phyloP scores from a whole-genome alignment of 306 rosid genomes.

The Oxytropis ochrocephala region DNA sequence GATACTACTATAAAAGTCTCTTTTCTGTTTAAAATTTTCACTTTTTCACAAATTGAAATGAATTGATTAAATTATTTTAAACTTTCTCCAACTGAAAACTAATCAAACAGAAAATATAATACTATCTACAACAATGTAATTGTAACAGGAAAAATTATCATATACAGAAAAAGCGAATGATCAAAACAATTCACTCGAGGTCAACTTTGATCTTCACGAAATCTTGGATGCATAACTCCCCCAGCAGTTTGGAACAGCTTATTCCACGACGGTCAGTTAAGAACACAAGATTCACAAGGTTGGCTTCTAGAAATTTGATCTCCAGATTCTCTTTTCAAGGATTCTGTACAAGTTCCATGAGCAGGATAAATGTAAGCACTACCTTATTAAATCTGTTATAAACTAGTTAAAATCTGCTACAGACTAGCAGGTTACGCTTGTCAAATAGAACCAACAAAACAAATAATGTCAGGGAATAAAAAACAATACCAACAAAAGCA shows the following conservation, averaged over 20 bases:
- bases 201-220: constrained; percentile 5
- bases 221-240: neutral
- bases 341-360: constrained; percentile 44
- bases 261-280: constrained; percentile 14
- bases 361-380: neutral
- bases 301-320: constrained; percentile 29
- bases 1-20: too few species aligned
- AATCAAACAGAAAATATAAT: neutral
- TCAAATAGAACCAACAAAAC: neutral
- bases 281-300: constrained; percentile 22
- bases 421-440: neutral
- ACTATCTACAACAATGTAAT: neutral
- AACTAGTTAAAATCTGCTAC: neutral
- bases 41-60: too few species aligned
- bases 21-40: too few species aligned
- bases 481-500: neutral
- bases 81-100: too few species aligned
- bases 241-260: neutral
- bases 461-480: neutral
- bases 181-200: neutral
- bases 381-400: neutral
- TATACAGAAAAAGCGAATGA: neutral
- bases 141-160: constrained; percentile 1
- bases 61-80: too few species aligned
- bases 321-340: constrained; percentile 38